Base-by-base conservation (phyloP, 139 green algal genomes). In the Chlamydomonas sp. region DNA sequence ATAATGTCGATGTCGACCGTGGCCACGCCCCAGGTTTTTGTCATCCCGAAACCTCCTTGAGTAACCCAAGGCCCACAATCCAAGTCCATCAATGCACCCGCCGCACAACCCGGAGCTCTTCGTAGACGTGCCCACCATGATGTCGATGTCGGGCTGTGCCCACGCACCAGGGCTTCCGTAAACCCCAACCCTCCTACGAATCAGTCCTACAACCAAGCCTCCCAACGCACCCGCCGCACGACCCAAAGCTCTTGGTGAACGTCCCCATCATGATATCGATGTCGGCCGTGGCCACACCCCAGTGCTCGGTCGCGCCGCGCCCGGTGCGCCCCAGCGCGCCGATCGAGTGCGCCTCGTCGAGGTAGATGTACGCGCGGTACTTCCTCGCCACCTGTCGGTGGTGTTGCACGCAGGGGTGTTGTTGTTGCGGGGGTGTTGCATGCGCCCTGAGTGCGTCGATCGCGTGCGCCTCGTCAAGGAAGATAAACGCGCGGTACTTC, bases 91-190 rank as follows among this genome's bases (percentile, higher is more conserved):
- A n/a, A n/a, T n/a, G n/a, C n/a, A n/a, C 35, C 95, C 95, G 30
- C 95, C 95, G 39, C 85, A 95, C 22, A 87, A 93, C 8, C 95
- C 95, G 79, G 98, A 99, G 5, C 88, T 96, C 81, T 99, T 99
- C 34, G 95, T 98, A 81, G 97, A 99, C 2, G 95, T 99, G 73
- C 95, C 94, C 95, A 99, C 98, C 83, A 99, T 94, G 67, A 99
- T 83, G 79, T 98, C 95, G 13, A 99, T 76, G 69, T 96, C 89
- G 0, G 49, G n/a, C 54, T 2, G 91, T 76, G 79, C 95, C 79
- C 48, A 99, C 93, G 6, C 95, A 92, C 24, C 77, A 76, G 30
- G 95, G 81, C 81, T 99, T n/a, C n/a, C n/a, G n/a, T n/a, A n/a
- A n/a, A n/a, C n/a, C n/a, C n/a, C n/a, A n/a, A n/a, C n/a, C n/a